Base-by-base conservation (phyloP, 768 basidiomycete species). In the Coprinellus micaceus region DNA sequence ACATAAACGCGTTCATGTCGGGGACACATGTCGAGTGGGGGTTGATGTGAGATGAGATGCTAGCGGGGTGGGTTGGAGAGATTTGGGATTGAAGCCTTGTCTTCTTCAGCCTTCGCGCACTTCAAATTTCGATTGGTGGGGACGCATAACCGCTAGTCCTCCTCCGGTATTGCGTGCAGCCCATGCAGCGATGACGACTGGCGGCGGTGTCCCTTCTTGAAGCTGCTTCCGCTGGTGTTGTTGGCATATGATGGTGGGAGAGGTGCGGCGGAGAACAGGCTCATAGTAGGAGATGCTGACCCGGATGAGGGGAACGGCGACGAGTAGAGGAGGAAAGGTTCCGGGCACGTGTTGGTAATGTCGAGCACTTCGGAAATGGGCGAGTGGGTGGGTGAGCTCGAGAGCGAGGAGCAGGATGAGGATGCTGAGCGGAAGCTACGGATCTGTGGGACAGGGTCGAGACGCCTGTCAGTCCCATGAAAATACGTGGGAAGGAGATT, bases 131-230 rank as follows among this genome's bases (percentile, higher is more conserved):
- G 17, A 26, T 22, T 24, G 45, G 10, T 4, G 24, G 25, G 22
- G 45, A 22, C 45, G 45, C 45, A 22, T 21, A 11, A 25, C 30
- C 13, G 28, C 30, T 52, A 57, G 51, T 57, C 56, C 33, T 57
- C 56, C 51, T 57, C 56, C 19, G 56, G 49, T 45, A 57, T 57
- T 21, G 39, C 43, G 44, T 57, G 51, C 19, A 57, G 51, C 12
- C 30, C 43, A 36, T 57, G 51, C 24, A 57, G 44, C 1, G 39
- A 37, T 26, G 50, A 46, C 15, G 56, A 57, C 33, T 41, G 56
- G 43, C 56, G 49, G 15, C 29, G 28, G 28, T 57, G 49, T n/a
- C 50, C 26, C 7, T 49, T 49, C 51, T 57, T 57, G 40, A 24
- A 24, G 36, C 3, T 36, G 15, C 45, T 30, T n/a, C 29, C 4